Evolutionary conservation across 805 yeast species (phyloP).

Genomic region (Babjeviella inositovora): DNA sequence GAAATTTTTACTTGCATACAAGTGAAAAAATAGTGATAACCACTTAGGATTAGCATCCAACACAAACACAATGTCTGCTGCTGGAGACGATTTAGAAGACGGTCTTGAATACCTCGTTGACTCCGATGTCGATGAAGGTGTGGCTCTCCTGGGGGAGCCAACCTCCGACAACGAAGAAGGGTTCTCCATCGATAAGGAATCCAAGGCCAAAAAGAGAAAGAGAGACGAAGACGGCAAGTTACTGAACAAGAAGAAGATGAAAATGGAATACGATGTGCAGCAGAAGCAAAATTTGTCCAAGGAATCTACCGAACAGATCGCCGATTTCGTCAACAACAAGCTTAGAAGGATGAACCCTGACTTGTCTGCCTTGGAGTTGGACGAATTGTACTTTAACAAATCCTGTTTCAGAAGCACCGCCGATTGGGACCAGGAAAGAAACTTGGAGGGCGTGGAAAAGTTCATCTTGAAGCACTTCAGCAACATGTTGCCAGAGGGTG

Average conservation of each 20-base stretch:
- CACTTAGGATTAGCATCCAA: neutral
- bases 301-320: constrained; percentile 40
- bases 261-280: constrained; percentile 47
- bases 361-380: constrained; percentile 59
- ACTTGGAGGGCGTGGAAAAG: constrained; percentile 32
- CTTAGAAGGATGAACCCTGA: constrained; percentile 47
- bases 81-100: constrained; percentile 66
- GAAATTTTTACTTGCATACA: constrained; percentile 1
- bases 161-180: constrained; percentile 3
- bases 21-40: neutral
- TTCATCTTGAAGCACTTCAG: constrained; percentile 36
- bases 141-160: constrained; percentile 9
- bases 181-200: constrained; percentile 3
- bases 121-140: constrained; percentile 16
- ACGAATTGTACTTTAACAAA: constrained; percentile 45
- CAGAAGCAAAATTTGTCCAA: constrained; percentile 39
- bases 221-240: constrained; percentile 21
- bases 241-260: constrained; percentile 48
- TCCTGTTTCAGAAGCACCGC: constrained; percentile 45
- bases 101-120: constrained; percentile 50
- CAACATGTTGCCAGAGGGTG: constrained; percentile 21
- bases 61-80: neutral
- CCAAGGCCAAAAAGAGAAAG: constrained; percentile 8
- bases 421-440: constrained; percentile 35
- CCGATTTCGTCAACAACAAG: constrained; percentile 49